Evolutionary conservation across 148 eudicot species (phyloP), one percentile per base, ranked within the genome.

Genomic region (Cornus controversa): DNA sequence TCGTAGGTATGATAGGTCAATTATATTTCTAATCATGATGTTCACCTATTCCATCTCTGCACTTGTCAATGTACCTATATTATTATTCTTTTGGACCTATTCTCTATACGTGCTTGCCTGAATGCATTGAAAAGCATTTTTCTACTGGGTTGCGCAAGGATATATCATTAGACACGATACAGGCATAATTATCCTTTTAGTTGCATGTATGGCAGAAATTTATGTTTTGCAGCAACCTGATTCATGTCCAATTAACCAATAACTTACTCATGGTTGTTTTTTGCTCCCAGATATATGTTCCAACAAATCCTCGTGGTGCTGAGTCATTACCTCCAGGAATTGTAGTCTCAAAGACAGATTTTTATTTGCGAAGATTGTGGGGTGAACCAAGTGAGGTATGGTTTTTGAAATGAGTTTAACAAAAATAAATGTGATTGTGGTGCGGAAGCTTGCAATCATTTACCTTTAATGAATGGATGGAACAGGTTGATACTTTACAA

Each of bases 311-410:
- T 73, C 98, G 91, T 37, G 99, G 99, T 80, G 95, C 99, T 28
- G 94, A 96, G 86, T 87, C 93, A 66, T 87, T 96, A 78, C 99
- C 99, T 40, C 98, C 99, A 64, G 95, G 94, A 85, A 96, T 96
- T 50, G 89, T 96, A 25, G 99, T 90, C 60, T 53, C 97, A 34
- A 91, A 93, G 81, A 79, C 93, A 74, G 99, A 96, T 81, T 83
- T 93, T 67, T 93, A 86, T 83, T 87, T 92, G 80, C 83, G 99
- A 80, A 89, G 99, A 88, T 84, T 96, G 81, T 96, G 98, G 98
- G 99, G 99, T 80, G 88, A 89, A 76, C 99, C 98, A 22, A 88
- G 88, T 73, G 91, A 96, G 94, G 98, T 93, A 93, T 68, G 73
- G 40, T 34, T 81, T 69, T 73, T 24, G 27, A 63, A 26, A 37